Evolutionary conservation across 2,329 filamentous ascomycete genomes (phyloP).

Genomic region (Stromatinia cepivora): DNA sequence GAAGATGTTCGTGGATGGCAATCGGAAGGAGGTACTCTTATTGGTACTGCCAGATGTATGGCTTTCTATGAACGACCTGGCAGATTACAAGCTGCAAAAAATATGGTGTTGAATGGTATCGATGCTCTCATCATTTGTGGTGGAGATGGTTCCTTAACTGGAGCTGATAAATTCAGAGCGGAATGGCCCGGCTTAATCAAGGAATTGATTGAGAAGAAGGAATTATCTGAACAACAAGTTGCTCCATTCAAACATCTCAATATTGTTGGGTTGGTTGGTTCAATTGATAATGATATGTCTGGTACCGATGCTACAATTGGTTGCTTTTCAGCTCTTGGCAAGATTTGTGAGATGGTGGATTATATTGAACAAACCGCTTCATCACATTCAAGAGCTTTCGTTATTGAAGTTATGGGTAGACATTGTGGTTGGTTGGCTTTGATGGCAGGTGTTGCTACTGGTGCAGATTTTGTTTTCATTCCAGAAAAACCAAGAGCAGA

Average conservation of each 20-base stretch:
- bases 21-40: constrained; percentile 90
- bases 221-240: constrained; percentile 70
- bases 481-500: constrained; percentile 87
- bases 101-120: constrained; percentile 89
- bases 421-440: constrained; percentile 97
- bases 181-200: constrained; percentile 89
- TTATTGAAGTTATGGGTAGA: constrained; percentile 97
- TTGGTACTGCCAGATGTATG: constrained; percentile 92
- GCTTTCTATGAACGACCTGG: constrained; percentile 87
- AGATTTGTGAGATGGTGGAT: constrained; percentile 95
- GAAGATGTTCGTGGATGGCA: constrained; percentile 93
- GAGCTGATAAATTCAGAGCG: constrained; percentile 86
- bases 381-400: constrained; percentile 93
- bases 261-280: constrained; percentile 93
- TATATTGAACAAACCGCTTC: constrained; percentile 94
- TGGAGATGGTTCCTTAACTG: constrained; percentile 93
- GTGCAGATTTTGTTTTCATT: constrained; percentile 95
- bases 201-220: constrained; percentile 74
- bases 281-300: constrained; percentile 97
- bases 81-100: constrained; percentile 83
- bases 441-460: constrained; percentile 92
- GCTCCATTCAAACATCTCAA: constrained; percentile 83
- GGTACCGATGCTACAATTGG: constrained; percentile 97
- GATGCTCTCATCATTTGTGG: constrained; percentile 96
- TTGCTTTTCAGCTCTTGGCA: constrained; percentile 87